Base-by-base conservation (phyloP, 441 rosid species). In the Erysimum cheiri region DNA sequence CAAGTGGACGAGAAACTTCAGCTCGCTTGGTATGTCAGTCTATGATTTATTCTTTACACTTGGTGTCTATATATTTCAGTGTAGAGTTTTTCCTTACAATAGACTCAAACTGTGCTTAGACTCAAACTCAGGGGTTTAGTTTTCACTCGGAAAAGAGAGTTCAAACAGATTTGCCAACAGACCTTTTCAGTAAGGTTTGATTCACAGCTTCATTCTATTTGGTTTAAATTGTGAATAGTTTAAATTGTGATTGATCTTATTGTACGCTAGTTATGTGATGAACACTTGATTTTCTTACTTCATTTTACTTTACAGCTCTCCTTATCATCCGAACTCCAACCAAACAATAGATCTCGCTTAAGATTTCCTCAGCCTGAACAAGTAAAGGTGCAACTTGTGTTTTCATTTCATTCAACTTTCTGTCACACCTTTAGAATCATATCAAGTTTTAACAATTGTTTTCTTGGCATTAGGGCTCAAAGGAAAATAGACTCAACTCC, bases 1-100 rank as follows among this genome's bases (percentile, higher is more conserved):
- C 96, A 68, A 88, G 94, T 68, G 87, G 83, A 83, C 96, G 91
- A 64, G 97, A 91, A 80, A 80, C 86, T 33, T 88, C 97, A 14
- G 85, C 87, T 47, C 96, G 98, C 43, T 72, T 77, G 90, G 99
- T 96, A 89, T 37, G 70, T 22, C 54, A 37, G 60, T 22, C 69
- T 24, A 58, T 40, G 5, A 2, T 54, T 76, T 57, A 28, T 49
- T 54, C 41, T 14, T 13, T 44, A 69, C 58, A 15, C 19, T 67
- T 74, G 6, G 10, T 52, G 35, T 11, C 12, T 55, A 2, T 53
- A 22, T 44, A 6, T 11, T 0, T 37, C 17, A 35, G 4, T 57
- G 31, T 39, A 6, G 48, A 39, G 64, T 11, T 56, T 63, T 24
- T 15, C 8, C 24, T 22, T 48, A n/a, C 14, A 26, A 33, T 57